Percentiles rank a stretch among this genome's conserved stretches.
Conservation (phyloP, 352 stramenopile genomes). For the Phytopythium cucurbitacearum region DNA sequence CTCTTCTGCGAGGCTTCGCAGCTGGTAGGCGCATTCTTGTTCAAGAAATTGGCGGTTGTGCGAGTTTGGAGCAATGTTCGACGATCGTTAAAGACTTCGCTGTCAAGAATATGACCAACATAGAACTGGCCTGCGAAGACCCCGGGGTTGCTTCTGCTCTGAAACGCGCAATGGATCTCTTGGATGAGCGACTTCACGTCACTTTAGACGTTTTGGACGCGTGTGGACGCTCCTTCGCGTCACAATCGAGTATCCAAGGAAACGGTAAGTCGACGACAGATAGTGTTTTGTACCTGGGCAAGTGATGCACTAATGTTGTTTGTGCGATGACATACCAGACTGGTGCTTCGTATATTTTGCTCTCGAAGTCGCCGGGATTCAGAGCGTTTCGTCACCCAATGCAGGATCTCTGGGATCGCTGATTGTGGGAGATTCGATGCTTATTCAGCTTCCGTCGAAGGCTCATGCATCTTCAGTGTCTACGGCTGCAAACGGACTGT, state of each 20-base stretch:
- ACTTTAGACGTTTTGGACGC: constrained; percentile 39
- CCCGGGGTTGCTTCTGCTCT: too few species aligned
- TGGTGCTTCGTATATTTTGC: constrained; percentile 59
- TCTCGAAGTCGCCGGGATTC: constrained; percentile 29
- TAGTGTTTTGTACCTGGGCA: background rate
- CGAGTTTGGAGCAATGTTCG: too few species aligned
- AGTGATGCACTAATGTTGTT: background rate
- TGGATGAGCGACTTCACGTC: constrained; percentile 29
- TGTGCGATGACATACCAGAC: constrained; percentile 13
- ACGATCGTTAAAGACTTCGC: too few species aligned
- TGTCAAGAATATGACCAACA: too few species aligned
- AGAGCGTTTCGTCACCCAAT: constrained; percentile 14
- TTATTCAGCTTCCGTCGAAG: constrained; percentile 16
- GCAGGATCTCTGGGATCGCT: constrained; percentile 36
- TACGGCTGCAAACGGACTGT: constrained; percentile 13
- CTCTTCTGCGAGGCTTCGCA: constrained; percentile 40
- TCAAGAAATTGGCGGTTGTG: background rate
- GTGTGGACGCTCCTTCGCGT: constrained; percentile 19
- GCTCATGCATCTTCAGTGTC: background rate
- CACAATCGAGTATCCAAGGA: constrained; percentile 14
- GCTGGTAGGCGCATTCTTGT: constrained; percentile 13
- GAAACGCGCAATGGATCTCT: constrained; percentile 16
- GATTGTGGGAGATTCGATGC: constrained; percentile 54
- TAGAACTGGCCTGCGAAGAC: too few species aligned
- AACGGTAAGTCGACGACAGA: background rate